phyloP scores from a whole-genome alignment of 2,329 filamentous ascomycete species.

The Mollisia scopiformis region DNA sequence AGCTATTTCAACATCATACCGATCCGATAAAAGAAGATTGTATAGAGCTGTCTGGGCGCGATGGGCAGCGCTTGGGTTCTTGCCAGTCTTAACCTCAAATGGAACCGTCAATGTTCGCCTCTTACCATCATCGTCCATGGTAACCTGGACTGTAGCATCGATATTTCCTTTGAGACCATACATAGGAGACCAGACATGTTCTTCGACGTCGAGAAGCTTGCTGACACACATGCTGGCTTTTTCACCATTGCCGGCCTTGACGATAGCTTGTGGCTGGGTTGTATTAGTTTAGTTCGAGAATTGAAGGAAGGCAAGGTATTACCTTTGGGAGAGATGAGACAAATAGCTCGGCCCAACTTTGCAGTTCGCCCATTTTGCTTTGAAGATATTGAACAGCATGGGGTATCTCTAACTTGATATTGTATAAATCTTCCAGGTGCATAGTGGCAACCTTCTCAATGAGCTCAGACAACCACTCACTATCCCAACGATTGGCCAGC shows the following conservation, averaged over 20 bases:
- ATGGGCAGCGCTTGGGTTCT: constrained; percentile 79
- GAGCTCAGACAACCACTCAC: constrained; percentile 63
- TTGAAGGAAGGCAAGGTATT: constrained; percentile 33
- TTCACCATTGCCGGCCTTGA: constrained; percentile 78
- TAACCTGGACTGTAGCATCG: constrained; percentile 91
- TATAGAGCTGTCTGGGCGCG: constrained; percentile 94
- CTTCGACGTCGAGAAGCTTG: constrained; percentile 94
- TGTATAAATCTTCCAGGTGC: constrained; percentile 88
- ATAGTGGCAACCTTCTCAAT: constrained; percentile 72
- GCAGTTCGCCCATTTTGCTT: constrained; percentile 81
- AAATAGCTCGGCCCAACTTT: constrained; percentile 82
- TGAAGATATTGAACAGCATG: constrained; percentile 79
- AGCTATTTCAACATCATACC: constrained; percentile 89
- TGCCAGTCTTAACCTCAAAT: constrained; percentile 94
- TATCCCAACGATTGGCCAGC: constrained; percentile 80
- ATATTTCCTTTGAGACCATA: constrained; percentile 98
- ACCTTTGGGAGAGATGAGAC: constrained; percentile 72
- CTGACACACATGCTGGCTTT: constrained; percentile 83
- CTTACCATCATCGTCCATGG: constrained; percentile 71
- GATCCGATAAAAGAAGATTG: constrained; percentile 87
- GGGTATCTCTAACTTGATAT: constrained; percentile 74
- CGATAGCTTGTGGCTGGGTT: constrained; percentile 66
- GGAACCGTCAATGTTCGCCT: constrained; percentile 79
- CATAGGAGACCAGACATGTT: constrained; percentile 97
- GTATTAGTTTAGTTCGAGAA: constrained; percentile 19